These are phyloP conservation scores for Apiospora malaysiana DNA, from an alignment of 2,329 filamentous ascomycete genomes.

Conservation along the genomic window DNA sequence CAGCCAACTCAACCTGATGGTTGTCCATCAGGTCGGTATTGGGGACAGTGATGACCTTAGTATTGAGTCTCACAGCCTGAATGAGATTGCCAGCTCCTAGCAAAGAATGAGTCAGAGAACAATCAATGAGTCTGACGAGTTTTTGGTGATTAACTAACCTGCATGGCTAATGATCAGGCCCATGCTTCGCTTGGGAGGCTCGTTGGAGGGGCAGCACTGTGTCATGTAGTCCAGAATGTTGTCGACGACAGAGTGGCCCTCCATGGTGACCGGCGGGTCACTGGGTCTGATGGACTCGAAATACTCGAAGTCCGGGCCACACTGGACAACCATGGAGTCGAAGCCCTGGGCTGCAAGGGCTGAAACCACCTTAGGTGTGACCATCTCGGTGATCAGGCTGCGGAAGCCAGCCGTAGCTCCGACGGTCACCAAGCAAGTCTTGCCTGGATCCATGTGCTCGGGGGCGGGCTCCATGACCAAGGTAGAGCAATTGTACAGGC, in stretches of 20 bases:
- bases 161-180: conserved; percentile 90
- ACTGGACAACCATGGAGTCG: conserved; percentile 78
- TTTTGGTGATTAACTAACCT: conserved; percentile 58
- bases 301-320: conserved; percentile 70
- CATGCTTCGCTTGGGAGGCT: conserved; percentile 41
- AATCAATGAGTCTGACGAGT: not conserved
- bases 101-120: not conserved
- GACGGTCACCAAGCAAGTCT: conserved; percentile 82
- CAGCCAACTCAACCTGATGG: conserved; percentile 87
- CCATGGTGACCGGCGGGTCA: not conserved
- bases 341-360: conserved; percentile 66
- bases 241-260: conserved; percentile 53
- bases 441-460: conserved; percentile 26
- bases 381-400: conserved; percentile 69
- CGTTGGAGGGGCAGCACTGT: conserved; percentile 53
- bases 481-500: not conserved
- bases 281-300: conserved; percentile 47
- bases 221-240: conserved; percentile 73
- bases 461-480: conserved; percentile 16
- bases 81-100: conserved; percentile 89
- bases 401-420: conserved; percentile 89
- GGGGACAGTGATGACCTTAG: conserved; percentile 87
- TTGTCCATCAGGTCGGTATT: conserved; percentile 85
- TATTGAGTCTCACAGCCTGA: conserved; percentile 74
- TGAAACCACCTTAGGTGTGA: conserved; percentile 67